Evolutionary conservation across 2,329 filamentous ascomycete species (phyloP), one percentile per base, ranked within the genome.

Genomic region (Diaporthe citri): DNA sequence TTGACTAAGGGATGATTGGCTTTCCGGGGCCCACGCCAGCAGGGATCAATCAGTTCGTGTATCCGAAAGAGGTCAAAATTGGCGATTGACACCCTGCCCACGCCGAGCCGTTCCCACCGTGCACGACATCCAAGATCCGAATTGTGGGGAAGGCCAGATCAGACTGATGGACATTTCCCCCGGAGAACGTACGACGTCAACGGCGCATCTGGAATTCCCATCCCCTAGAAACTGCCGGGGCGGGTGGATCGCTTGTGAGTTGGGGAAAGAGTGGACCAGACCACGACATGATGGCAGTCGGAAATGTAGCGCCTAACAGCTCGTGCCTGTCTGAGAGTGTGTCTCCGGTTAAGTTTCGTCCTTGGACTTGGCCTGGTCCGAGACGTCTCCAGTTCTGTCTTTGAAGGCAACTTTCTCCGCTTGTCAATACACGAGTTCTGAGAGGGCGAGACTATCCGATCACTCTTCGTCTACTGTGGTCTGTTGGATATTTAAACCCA

Each of bases 121-220:
- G 57, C 55, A 70, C 31, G 46, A 75, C 57, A 66, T 62, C n/a
- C 56, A 52, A 75, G 60, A 76, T 76, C 67, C 72, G 39, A 76
- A 55, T 55, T 52, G 57, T 71, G 75, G 75, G 67, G 72, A 67
- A 67, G 41, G n/a, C 71, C 51, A 46, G 71, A 69, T 31, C 43
- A 51, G 22, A 43, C 28, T 62, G 34, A 71, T 56, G 52, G 72
- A n/a, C 36, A 64, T 52, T 74, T 55, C n/a, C 36, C 66, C 69
- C 55, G 43, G 48, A 48, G 43, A 51, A 43, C 46, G 12, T 34
- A 55, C 64, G 64, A 69, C 64, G 64, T 69, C 46, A 69, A 69
- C 31, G 34, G 48, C 64, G 64, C 34, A 41, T 39, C 48, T 69
- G 48, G n/a, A 55, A 55, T 55, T 55, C 48, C 64, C 64, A 69